These are phyloP conservation scores for Saccharata proteae DNA, from an alignment of 2,329 filamentous ascomycete species.

Conservation along the genomic window DNA sequence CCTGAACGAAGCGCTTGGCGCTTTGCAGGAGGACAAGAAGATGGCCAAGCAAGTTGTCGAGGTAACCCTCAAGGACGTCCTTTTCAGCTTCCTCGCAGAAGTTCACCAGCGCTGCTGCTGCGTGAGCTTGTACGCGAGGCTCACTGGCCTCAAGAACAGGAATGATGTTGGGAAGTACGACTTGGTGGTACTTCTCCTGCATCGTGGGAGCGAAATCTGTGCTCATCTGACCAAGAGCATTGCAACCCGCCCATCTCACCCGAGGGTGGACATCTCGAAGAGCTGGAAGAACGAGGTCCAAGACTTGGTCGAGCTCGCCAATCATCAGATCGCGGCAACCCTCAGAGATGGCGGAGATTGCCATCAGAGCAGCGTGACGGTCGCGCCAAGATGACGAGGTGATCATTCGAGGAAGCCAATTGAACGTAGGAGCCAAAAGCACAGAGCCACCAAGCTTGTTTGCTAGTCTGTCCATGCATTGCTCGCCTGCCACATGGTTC, in stretches of 20 bases:
- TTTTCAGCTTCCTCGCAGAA: slow-evolving; percentile 99
- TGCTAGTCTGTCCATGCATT: slow-evolving; percentile 93
- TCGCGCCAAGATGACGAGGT: slow-evolving; percentile 89
- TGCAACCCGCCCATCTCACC: slow-evolving; percentile 94
- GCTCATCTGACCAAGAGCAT: slow-evolving; percentile 98
- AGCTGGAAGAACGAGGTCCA: slow-evolving; percentile 88
- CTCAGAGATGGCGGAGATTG: slow-evolving; percentile 95
- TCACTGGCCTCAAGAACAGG: slow-evolving; percentile 84
- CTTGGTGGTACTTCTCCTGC: slow-evolving; percentile 88
- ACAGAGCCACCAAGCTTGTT: slow-evolving; percentile 93
- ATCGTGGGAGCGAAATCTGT: slow-evolving; percentile 97
- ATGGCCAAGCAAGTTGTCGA: slow-evolving; percentile 74
- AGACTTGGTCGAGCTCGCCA: slow-evolving; percentile 82
- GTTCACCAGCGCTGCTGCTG: slow-evolving; percentile 94
- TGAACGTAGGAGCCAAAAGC: slow-evolving; percentile 87
- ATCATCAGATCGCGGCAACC: slow-evolving; percentile 94
- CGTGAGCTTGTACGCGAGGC: slow-evolving; percentile 86
- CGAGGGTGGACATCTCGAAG: slow-evolving; percentile 82
- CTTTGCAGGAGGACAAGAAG: slow-evolving; percentile 81
- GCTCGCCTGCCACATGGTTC: slow-evolving; percentile 95
- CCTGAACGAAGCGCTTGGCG: slow-evolving; percentile 90
- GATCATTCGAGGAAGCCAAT: slow-evolving; percentile 97
- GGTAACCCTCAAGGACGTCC: slow-evolving; percentile 77
- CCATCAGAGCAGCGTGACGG: slow-evolving; percentile 93
- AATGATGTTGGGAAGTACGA: slow-evolving; percentile 81